phyloP scores from a whole-genome alignment of 2,329 filamentous ascomycete species.

The Apiospora koreana region DNA sequence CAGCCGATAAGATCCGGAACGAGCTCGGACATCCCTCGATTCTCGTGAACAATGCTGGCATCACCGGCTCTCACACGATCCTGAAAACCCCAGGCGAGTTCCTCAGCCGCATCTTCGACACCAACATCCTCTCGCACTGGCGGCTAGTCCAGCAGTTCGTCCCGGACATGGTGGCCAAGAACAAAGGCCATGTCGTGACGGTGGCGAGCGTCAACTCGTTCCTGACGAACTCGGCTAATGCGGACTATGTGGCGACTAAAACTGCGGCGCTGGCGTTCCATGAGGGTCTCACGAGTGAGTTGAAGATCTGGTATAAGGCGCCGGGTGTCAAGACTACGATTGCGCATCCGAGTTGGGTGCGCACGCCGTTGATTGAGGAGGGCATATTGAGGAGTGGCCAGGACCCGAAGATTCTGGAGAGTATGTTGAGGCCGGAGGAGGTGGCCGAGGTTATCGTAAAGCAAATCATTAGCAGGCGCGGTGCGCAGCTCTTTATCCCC shows the following conservation, averaged over 20 bases:
- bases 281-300: slow-evolving; percentile 44
- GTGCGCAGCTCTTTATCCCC: slow-evolving; percentile 50
- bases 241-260: slow-evolving; percentile 54
- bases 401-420: slow-evolving; percentile 19
- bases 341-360: slow-evolving; percentile 43
- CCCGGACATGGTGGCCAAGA: slow-evolving; percentile 46
- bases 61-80: slow-evolving; percentile 42
- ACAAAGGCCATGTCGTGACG: slow-evolving; percentile 55
- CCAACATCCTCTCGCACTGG: slow-evolving; percentile 50
- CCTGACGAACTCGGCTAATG: slow-evolving; percentile 45
- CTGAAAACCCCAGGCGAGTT: slow-evolving; percentile 39
- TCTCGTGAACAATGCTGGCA: slow-evolving; percentile 42
- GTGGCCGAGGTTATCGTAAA: slow-evolving; percentile 50
- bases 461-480: slow-evolving; percentile 49
- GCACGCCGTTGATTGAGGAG: slow-evolving; percentile 46
- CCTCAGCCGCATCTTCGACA: slow-evolving; percentile 45
- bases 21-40: slow-evolving; percentile 38
- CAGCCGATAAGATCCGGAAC: slow-evolving; percentile 38
- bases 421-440: slow-evolving; percentile 37
- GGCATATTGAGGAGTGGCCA: slow-evolving; percentile 28
- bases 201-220: slow-evolving; percentile 56
- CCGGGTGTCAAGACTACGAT: slow-evolving; percentile 38
- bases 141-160: slow-evolving; percentile 47
- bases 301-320: slow-evolving; percentile 36
- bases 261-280: slow-evolving; percentile 54